phyloP scores from a whole-genome alignment of 495 filamentous ascomycete genomes.

The Neohortaea acidophila region DNA sequence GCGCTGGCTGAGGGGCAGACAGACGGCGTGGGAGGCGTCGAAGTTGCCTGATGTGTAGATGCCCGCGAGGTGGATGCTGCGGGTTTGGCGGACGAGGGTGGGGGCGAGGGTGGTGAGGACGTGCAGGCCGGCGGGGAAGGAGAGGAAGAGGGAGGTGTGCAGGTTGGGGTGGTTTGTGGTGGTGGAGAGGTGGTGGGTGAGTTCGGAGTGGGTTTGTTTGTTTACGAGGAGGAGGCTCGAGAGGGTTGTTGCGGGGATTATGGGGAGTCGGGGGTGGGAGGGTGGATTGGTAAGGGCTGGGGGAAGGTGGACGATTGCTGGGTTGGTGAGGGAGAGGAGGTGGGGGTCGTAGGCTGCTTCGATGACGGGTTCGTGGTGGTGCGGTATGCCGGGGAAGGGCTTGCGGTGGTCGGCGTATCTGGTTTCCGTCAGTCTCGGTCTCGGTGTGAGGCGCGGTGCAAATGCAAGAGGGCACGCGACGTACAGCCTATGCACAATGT shows the following conservation, averaged over 20 bases:
- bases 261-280: background rate
- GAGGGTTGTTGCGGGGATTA: too few species aligned
- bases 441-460: too few species aligned
- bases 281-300: background rate
- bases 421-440: too few species aligned
- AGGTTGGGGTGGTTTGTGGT: slow-evolving; percentile 4
- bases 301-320: slow-evolving; percentile 1
- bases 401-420: background rate
- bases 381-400: slow-evolving; percentile 10
- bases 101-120: slow-evolving; percentile 17
- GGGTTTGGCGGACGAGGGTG: slow-evolving; percentile 18
- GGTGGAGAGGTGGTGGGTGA: slow-evolving; percentile 10
- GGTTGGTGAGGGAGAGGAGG: slow-evolving; percentile 10
- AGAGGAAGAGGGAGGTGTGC: slow-evolving; percentile 15
- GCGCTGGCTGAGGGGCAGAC: background rate
- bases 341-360: slow-evolving; percentile 5
- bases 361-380: slow-evolving; percentile 13
- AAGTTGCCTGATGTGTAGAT: slow-evolving; percentile 6
- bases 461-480: too few species aligned
- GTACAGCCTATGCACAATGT: slow-evolving; percentile 14
- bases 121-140: slow-evolving; percentile 21
- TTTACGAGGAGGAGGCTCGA: slow-evolving; percentile 9
- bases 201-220: slow-evolving; percentile 9
- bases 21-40: slow-evolving; percentile 7
- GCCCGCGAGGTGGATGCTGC: slow-evolving; percentile 21